Percentiles rank a stretch among this genome's conserved stretches.
phyloP scores from a whole-genome alignment of 2,329 filamentous ascomycete genomes.

The Venturia effusa region DNA sequence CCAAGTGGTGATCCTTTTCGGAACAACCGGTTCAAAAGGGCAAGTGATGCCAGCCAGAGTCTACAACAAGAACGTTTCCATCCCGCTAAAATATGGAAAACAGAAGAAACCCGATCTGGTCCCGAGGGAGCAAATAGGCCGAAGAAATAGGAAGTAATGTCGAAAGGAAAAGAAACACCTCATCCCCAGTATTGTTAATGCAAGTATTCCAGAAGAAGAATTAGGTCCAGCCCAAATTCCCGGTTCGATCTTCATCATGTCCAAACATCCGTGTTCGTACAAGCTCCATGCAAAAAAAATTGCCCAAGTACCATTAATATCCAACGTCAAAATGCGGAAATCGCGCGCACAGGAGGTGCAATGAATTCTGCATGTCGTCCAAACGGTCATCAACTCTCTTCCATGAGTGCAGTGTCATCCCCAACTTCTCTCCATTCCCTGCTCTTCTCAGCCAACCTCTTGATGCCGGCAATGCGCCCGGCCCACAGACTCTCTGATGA shows the following conservation, averaged over 20 bases:
- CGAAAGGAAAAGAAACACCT: background rate
- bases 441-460: slow-evolving; percentile 68
- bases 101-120: background rate
- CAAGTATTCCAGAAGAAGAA: background rate
- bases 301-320: background rate
- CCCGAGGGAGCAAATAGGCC: background rate
- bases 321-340: background rate
- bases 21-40: background rate
- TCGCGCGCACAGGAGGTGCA: background rate
- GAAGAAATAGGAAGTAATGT: background rate
- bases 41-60: background rate
- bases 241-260: background rate
- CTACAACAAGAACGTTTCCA: background rate
- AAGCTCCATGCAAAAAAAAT: background rate
- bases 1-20: background rate
- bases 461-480: slow-evolving; percentile 67
- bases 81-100: background rate
- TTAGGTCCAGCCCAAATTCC: background rate
- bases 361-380: background rate
- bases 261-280: background rate
- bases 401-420: slow-evolving; percentile 54
- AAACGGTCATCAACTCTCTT: slow-evolving; percentile 27
- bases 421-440: slow-evolving; percentile 86
- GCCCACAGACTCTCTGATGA: slow-evolving; percentile 87
- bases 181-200: background rate